These are phyloP conservation scores for Nitzschia sp. DNA, from an alignment of 108 stramenopile genomes.

Conservation along the genomic window DNA sequence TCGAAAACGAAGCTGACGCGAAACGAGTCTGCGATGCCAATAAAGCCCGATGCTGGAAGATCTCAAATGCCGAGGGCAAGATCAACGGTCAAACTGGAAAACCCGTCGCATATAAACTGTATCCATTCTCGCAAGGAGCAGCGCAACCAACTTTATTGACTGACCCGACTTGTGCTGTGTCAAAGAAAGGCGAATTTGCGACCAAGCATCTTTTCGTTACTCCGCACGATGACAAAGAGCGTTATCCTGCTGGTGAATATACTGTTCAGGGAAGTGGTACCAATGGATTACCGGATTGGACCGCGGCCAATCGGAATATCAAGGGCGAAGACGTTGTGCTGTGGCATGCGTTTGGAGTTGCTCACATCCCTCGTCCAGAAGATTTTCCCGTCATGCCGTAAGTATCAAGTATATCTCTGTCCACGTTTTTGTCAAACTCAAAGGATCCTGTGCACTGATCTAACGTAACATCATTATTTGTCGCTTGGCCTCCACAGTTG, in stretches of 20 bases:
- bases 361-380: constrained; percentile 58
- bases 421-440: too few relatives aligned
- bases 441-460: not conserved
- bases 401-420: too few relatives aligned
- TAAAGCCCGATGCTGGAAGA: constrained; percentile 57
- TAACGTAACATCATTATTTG: too few relatives aligned
- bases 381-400: constrained; percentile 60
- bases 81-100: constrained; percentile 50
- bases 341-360: constrained; percentile 67
- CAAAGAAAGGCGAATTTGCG: constrained; percentile 53
- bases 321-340: constrained; percentile 55
- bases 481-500: not conserved
- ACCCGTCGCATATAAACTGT: constrained; percentile 51
- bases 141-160: constrained; percentile 43
- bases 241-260: constrained; percentile 65
- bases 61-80: constrained; percentile 49
- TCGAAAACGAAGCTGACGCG: constrained; percentile 42
- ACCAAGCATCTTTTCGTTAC: constrained; percentile 62
- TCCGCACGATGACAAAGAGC: constrained; percentile 38
- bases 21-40: constrained; percentile 35
- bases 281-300: constrained; percentile 57
- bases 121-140: constrained; percentile 52
- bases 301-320: constrained; percentile 33
- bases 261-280: constrained; percentile 44
- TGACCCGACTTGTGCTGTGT: constrained; percentile 33